phyloP scores from a whole-genome alignment of 2,329 filamentous ascomycete species.

The Trichoderma harzianum region DNA sequence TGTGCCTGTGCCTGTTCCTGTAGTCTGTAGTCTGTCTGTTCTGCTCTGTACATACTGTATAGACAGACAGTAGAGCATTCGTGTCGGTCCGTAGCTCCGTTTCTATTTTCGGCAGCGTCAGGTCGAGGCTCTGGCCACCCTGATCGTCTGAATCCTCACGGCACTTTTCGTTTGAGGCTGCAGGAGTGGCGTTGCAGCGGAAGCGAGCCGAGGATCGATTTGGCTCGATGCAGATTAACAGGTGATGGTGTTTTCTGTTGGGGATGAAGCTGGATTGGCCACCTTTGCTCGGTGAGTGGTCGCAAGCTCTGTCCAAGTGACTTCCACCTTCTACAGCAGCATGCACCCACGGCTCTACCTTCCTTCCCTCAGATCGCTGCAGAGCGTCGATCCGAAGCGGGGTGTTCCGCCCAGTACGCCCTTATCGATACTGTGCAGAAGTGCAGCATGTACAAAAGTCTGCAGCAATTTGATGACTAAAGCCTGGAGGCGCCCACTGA shows the following conservation, averaged over 20 bases:
- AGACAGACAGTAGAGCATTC: not conserved
- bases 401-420: not conserved
- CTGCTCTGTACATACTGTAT: not conserved
- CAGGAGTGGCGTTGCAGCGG: not conserved
- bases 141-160: not conserved
- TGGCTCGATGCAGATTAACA: not conserved
- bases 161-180: not conserved
- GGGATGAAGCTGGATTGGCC: not conserved
- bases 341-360: not conserved
- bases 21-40: not conserved
- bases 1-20: not conserved
- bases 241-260: not conserved
- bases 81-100: not conserved
- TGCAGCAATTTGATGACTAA: not conserved
- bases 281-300: not conserved
- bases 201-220: not conserved
- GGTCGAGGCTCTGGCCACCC: not conserved
- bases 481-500: no score
- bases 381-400: not conserved
- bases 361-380: not conserved
- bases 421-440: not conserved
- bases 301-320: not conserved
- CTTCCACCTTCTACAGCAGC: not conserved
- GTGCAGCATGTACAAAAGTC: not conserved
- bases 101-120: conserved; percentile 8